Conservation (phyloP, 345 rosid species). For the Firmiana major region DNA sequence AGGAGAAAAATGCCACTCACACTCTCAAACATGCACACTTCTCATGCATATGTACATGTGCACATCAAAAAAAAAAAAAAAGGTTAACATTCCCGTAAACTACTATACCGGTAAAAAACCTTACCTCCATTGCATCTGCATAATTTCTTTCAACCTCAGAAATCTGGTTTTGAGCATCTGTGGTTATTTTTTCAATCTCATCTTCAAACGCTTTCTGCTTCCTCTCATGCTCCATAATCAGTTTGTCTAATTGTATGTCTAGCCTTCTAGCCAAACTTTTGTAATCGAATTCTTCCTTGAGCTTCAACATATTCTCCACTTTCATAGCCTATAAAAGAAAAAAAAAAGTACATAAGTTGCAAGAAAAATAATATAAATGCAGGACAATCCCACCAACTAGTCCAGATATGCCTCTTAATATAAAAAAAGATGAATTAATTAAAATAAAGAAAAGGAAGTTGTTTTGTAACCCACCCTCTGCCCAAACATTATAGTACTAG, state of each 20-base stretch:
- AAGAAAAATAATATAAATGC: background rate
- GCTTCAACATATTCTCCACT: slow-evolving; percentile 97
- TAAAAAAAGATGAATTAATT: background rate
- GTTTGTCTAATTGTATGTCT: slow-evolving; percentile 82
- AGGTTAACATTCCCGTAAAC: background rate
- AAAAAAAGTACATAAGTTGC: slow-evolving; percentile 7
- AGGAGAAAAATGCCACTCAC: background rate
- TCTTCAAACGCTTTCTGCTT: slow-evolving; percentile 81
- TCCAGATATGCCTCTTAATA: slow-evolving; percentile 12
- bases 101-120: background rate
- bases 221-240: slow-evolving; percentile 86
- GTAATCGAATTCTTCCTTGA: slow-evolving; percentile 97
- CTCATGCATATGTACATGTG: background rate
- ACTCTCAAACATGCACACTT: too few species aligned
- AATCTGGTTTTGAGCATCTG: slow-evolving; percentile 60
- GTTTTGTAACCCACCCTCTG: slow-evolving; percentile 67
- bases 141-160: slow-evolving; percentile 69
- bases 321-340: slow-evolving; percentile 75
- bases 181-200: slow-evolving; percentile 66
- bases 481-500: slow-evolving; percentile 98
- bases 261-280: slow-evolving; percentile 92
- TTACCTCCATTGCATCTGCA: slow-evolving; percentile 75
- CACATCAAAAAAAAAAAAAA: background rate
- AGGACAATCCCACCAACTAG: background rate
- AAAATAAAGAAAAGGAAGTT: slow-evolving; percentile 12